Conservation (phyloP, 192 early-diverging fungal species). For the Coemansia sp. region DNA sequence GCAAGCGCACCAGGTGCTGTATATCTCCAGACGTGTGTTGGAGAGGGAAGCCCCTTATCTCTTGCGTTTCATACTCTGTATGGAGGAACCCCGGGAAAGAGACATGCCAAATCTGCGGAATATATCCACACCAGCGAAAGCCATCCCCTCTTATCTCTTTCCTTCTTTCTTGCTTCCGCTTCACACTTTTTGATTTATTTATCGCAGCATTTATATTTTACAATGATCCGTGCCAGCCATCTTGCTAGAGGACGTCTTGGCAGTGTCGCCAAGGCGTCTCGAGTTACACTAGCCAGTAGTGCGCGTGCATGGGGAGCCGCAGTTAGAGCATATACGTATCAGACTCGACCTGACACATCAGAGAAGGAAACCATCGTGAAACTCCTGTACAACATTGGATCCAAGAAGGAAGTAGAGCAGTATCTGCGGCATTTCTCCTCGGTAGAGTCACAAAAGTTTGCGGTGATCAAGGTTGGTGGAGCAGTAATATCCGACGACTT, state of each 20-base stretch:
- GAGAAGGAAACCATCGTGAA: conserved; percentile 83
- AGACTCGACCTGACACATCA: conserved; percentile 35
- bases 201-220: not conserved
- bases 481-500: conserved; percentile 95
- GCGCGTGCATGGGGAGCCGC: not conserved
- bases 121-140: not conserved
- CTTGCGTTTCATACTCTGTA: not conserved
- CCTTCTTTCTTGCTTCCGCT: conserved; percentile 6
- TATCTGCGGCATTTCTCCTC: conserved; percentile 96
- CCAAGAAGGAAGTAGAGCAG: conserved; percentile 98
- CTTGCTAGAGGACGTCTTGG: conserved; percentile 19
- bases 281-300: not conserved
- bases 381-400: conserved; percentile 97
- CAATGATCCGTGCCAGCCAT: conserved; percentile 45
- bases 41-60: not conserved
- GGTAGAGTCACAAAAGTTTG: conserved; percentile 99
- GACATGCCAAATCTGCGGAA: not conserved
- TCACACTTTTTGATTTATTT: conserved; percentile 14
- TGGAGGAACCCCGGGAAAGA: not conserved
- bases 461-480: conserved; percentile 98
- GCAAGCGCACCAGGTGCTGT: not conserved
- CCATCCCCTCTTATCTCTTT: not conserved
- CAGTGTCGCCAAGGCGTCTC: not conserved
- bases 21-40: not conserved
- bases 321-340: conserved; percentile 29